phyloP scores from a whole-genome alignment of 106 monocot genomes.

The Narthecium ossifragum region DNA sequence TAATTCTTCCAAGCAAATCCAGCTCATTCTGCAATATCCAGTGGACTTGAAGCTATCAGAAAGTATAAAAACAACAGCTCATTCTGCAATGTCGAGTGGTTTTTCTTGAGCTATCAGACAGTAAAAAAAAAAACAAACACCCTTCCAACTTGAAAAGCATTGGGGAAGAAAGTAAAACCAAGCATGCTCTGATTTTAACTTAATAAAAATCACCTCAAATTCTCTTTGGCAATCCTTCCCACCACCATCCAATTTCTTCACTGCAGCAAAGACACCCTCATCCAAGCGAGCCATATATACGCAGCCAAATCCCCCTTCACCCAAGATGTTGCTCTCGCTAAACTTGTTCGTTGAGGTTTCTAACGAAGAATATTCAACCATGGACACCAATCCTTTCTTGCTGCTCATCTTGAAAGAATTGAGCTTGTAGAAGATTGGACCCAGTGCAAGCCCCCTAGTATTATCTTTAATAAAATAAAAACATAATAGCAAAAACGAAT shows the following conservation, averaged over 20 bases:
- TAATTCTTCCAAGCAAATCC: constrained; percentile 64
- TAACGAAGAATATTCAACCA: constrained; percentile 56
- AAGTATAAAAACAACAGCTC: background rate
- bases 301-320: constrained; percentile 48
- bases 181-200: background rate
- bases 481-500: too few species aligned
- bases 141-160: too few species aligned
- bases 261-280: constrained; percentile 46
- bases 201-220: constrained; percentile 48
- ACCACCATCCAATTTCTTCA: constrained; percentile 63
- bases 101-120: too few species aligned
- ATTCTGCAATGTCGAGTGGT: too few species aligned
- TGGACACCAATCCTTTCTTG: constrained; percentile 39
- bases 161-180: background rate
- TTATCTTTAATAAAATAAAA: constrained; percentile 18
- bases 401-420: constrained; percentile 42
- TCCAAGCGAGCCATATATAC: constrained; percentile 75
- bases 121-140: too few species aligned
- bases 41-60: background rate
- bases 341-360: constrained; percentile 67
- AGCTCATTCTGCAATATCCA: constrained; percentile 72
- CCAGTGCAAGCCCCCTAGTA: constrained; percentile 30
- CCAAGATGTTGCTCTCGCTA: constrained; percentile 60
- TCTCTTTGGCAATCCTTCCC: constrained; percentile 56
- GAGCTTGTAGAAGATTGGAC: constrained; percentile 52